phyloP scores from a whole-genome alignment of 495 filamentous ascomycete species.

The Penicillium ochrochloron region DNA sequence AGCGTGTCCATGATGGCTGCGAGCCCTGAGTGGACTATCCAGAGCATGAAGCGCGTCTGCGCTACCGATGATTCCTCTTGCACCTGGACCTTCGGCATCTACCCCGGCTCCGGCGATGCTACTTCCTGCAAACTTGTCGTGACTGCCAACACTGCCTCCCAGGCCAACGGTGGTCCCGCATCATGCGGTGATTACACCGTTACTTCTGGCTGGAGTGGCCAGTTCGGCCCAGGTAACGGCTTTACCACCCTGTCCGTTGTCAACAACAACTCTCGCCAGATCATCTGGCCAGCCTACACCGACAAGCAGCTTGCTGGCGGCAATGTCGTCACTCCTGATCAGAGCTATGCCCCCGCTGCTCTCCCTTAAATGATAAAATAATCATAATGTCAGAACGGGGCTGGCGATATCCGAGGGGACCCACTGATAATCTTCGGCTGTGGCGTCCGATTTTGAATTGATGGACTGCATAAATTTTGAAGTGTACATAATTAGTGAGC shows the following conservation, averaged over 20 bases:
- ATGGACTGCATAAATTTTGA: neutral
- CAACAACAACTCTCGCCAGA: constrained; percentile 43
- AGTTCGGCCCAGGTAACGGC: constrained; percentile 55
- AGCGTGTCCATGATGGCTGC: constrained; percentile 44
- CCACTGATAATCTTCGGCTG: neutral
- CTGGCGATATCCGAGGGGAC: neutral
- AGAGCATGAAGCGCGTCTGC: constrained; percentile 53
- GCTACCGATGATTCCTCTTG: constrained; percentile 49
- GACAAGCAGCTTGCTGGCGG: constrained; percentile 52
- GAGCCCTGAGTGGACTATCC: constrained; percentile 53
- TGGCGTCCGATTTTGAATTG: neutral
- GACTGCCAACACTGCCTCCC: constrained; percentile 43
- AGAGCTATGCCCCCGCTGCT: constrained; percentile 55
- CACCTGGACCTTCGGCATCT: constrained; percentile 52
- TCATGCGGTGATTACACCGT: constrained; percentile 55
- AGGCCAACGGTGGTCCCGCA: constrained; percentile 41
- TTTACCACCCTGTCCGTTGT: constrained; percentile 59
- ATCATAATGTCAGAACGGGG: neutral
- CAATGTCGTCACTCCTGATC: constrained; percentile 53
- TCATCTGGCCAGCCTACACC: constrained; percentile 55
- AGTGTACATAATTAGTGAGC: neutral
- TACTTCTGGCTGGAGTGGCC: constrained; percentile 59
- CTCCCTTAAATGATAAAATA: constrained; percentile 28
- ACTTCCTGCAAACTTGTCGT: constrained; percentile 49
- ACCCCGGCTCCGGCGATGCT: constrained; percentile 38